Conservation (phyloP, 2,329 filamentous ascomycete species). For the Clonostachys chloroleuca region DNA sequence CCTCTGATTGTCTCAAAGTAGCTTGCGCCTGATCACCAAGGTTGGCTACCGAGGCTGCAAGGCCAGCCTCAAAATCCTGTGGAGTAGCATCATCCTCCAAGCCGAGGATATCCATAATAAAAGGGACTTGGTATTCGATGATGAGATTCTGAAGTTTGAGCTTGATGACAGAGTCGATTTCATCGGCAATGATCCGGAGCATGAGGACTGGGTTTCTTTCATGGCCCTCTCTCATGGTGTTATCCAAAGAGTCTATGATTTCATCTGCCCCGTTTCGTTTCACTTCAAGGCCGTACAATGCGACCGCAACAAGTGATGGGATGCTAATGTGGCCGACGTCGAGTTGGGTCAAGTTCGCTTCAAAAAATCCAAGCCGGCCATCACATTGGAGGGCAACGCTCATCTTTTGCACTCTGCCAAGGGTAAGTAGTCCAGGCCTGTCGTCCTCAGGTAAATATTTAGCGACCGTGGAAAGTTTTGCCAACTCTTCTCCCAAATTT, state of each 20-base stretch:
- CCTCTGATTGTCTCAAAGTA: slow-evolving; percentile 27
- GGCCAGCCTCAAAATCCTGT: slow-evolving; percentile 69
- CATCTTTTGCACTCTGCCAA: slow-evolving; percentile 62
- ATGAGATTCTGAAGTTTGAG: slow-evolving; percentile 80
- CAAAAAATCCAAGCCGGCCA: slow-evolving; percentile 62
- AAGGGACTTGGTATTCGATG: slow-evolving; percentile 85
- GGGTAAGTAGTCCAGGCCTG: slow-evolving; percentile 77
- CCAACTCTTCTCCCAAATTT: slow-evolving; percentile 71
- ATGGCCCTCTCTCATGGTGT: slow-evolving; percentile 14
- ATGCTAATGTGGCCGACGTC: slow-evolving; percentile 80
- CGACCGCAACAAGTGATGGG: slow-evolving; percentile 77
- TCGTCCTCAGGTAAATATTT: slow-evolving; percentile 97
- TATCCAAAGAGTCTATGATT: slow-evolving; percentile 54
- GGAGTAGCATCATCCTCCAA: slow-evolving; percentile 62
- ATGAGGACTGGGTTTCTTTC: slow-evolving; percentile 59
- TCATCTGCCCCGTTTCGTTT: slow-evolving; percentile 65
- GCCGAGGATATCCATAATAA: slow-evolving; percentile 74
- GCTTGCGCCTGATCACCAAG: slow-evolving; percentile 61
- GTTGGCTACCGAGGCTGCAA: slow-evolving; percentile 77
- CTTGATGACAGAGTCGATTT: slow-evolving; percentile 88
- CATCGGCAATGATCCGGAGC: slow-evolving; percentile 86
- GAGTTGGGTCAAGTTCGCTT: slow-evolving; percentile 53
- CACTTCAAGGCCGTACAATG: slow-evolving; percentile 59
- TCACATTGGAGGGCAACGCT: slow-evolving; percentile 60
- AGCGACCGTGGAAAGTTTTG: slow-evolving; percentile 78